Percentiles rank a stretch among this genome's conserved stretches.
Conservation (phyloP, 1,284 basidiomycete genomes). For the Coniferiporia weirii region DNA sequence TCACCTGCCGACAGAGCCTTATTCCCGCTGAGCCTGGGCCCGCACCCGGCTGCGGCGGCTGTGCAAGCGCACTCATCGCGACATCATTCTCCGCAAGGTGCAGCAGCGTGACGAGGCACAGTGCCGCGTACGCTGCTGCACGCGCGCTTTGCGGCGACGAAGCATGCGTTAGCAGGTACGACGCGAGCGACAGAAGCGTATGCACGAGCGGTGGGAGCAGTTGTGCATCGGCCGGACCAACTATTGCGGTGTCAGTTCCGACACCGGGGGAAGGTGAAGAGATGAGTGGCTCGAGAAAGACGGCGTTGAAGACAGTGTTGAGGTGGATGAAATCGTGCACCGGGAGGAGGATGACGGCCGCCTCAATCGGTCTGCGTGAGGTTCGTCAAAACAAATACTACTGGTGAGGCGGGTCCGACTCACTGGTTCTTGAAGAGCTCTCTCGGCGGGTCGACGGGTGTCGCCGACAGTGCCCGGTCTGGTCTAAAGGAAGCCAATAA, state of each 20-base stretch:
- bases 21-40: conserved; percentile 29
- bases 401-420: conserved; percentile 20
- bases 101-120: conserved; percentile 48
- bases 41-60: conserved; percentile 25
- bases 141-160: conserved; percentile 51
- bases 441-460: conserved; percentile 40
- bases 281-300: conserved; percentile 37
- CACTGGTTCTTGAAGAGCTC: conserved; percentile 55
- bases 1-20: conserved; percentile 57
- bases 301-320: conserved; percentile 42
- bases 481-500: conserved; percentile 47
- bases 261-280: conserved; percentile 19
- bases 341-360: conserved; percentile 50
- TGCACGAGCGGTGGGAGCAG: conserved; percentile 33
- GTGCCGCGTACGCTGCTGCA: conserved; percentile 53
- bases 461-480: conserved; percentile 45
- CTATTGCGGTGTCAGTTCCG: neutral
- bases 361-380: conserved; percentile 50
- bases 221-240: conserved; percentile 19
- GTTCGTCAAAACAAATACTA: neutral
- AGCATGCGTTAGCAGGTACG: conserved; percentile 60
- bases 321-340: conserved; percentile 52
- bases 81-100: conserved; percentile 44
- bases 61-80: conserved; percentile 41
- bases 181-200: conserved; percentile 49